phyloP scores from a whole-genome alignment of 2,329 filamentous ascomycete genomes.

The Alternaria consortialis region DNA sequence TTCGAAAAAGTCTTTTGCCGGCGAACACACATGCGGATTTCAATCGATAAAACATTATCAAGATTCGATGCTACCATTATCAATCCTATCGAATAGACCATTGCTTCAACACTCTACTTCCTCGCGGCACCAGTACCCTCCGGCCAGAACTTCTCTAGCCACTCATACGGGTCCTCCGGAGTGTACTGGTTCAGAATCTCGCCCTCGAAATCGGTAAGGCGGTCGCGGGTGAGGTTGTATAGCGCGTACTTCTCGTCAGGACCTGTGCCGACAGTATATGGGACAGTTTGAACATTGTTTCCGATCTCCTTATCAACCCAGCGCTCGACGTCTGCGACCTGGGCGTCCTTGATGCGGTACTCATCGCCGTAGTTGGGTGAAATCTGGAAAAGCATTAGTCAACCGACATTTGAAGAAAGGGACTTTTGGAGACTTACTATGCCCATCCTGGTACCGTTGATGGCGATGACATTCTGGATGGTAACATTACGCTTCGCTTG shows the following conservation, averaged over 20 bases:
- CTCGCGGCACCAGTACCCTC: conserved; percentile 5
- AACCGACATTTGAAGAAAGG: background rate
- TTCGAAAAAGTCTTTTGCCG: background rate
- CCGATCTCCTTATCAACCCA: conserved; percentile 40
- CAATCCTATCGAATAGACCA: background rate
- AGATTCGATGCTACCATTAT: background rate
- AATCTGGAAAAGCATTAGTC: conserved; percentile 13
- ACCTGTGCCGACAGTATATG: conserved; percentile 35
- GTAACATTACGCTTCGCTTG: conserved; percentile 40
- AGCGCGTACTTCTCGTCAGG: conserved; percentile 40
- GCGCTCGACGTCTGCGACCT: conserved; percentile 28
- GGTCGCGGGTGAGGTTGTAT: conserved; percentile 36
- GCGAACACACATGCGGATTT: background rate
- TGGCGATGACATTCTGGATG: conserved; percentile 36
- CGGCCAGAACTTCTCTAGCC: conserved; percentile 35
- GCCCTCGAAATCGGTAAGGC: conserved; percentile 33
- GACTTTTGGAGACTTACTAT: conserved; percentile 20
- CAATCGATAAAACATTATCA: background rate
- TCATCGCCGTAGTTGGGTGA: conserved; percentile 38
- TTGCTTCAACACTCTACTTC: background rate
- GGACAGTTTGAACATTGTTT: conserved; percentile 39
- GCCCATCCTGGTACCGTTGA: conserved; percentile 38
- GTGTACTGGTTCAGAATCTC: conserved; percentile 27
- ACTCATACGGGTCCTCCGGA: conserved; percentile 34
- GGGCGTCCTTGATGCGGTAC: conserved; percentile 35